Evolutionary conservation across 345 rosid genomes (phyloP).

Genomic region (Melaleuca alternifolia): DNA sequence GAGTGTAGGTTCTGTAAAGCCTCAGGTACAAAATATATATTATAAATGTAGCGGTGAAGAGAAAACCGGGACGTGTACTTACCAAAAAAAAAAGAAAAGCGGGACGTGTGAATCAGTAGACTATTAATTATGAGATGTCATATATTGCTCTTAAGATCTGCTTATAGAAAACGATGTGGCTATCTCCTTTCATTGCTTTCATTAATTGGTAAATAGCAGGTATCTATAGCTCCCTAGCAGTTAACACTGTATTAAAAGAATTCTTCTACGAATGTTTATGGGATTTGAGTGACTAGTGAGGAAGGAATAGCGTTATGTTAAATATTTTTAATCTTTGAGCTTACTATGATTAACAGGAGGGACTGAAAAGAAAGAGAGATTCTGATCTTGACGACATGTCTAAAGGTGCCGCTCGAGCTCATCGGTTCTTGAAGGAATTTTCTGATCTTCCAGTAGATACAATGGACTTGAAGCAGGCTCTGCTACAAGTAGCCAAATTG

Average conservation of each 20-base stretch:
- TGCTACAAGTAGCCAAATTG: conserved; percentile 38
- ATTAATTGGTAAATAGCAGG: background rate
- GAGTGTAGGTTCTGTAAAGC: background rate
- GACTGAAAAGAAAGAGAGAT: conserved; percentile 62
- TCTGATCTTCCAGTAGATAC: conserved; percentile 77
- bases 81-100: background rate
- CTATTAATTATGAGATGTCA: background rate
- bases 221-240: background rate
- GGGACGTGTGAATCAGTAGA: background rate
- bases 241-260: background rate
- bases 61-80: background rate
- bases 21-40: background rate
- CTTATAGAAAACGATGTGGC: background rate
- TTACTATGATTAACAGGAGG: conserved; percentile 28
- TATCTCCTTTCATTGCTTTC: background rate
- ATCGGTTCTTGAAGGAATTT: conserved; percentile 62
- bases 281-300: background rate
- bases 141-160: background rate
- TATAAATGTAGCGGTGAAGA: background rate
- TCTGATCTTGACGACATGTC: conserved; percentile 46
- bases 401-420: conserved; percentile 71
- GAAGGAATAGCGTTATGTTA: background rate
- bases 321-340: background rate
- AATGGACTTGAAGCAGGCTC: conserved; percentile 71
- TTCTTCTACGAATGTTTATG: background rate